Base-by-base conservation (phyloP, 495 filamentous ascomycete genomes). In the Antarctomyces pellizariae region DNA sequence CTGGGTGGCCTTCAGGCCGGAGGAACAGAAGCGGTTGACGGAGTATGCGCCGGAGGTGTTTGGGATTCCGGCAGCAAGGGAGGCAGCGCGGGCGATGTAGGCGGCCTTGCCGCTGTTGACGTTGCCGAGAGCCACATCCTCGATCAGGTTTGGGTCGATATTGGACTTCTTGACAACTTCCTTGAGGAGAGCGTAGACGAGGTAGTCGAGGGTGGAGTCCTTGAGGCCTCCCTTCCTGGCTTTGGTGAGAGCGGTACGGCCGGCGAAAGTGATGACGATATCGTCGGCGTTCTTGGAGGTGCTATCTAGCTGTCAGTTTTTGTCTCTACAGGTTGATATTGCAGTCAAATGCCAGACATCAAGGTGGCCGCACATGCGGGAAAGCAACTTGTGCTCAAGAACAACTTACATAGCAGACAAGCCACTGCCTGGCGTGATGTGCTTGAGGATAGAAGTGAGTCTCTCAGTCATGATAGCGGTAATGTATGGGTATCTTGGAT, bases 11-110 rank as follows among this genome's bases (percentile, higher is more conserved):
- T 92, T 83, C 18, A 97, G 71, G 9, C 86, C 86, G 3, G 84
- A 93, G 8, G 77, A 84, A 60, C 86, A 97, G 66, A 93, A 93
- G 29, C 86, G 75, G 62, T 93, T 97, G 21, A 83, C 64, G 31
- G 67, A 69, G 29, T 64, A 82, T 31, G 70, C 75, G 32, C 65
- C 62, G 24, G 74, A 59, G 9, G 84, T 92, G 56, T 86, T 80
- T 20, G 86, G 86, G 59, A 90, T 86, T 25, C 86, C 86, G 30
- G 86, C 83, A 12, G 78, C 76, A 31, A 97, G 76, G 18, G 75
- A 56, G 14, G 86, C 80, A 17, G 79, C 77, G 30, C 86, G 82
- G 38, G 73, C 57, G 44, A 83, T 79, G 64, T 92, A 92, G 19
- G 84, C 67, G 28, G 82, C 70, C 54, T 82, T 86, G 32, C 58